phyloP scores from a whole-genome alignment of 495 filamentous ascomycete genomes.

The Parathielavia appendiculata region DNA sequence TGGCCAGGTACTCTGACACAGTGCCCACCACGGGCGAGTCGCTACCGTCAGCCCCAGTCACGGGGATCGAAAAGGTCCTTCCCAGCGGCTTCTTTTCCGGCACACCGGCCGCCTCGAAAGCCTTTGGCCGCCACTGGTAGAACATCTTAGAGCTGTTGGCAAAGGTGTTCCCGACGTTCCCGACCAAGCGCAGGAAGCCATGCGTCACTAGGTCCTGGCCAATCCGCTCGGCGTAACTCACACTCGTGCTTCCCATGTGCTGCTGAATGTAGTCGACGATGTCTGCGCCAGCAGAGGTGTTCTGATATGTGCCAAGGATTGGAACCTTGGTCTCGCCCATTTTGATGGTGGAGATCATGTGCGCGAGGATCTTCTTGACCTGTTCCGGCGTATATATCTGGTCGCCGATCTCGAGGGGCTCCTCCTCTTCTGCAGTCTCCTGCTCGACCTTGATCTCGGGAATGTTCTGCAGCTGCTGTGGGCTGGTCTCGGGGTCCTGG shows the following conservation, averaged over 20 bases:
- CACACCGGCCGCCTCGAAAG: constrained; percentile 79
- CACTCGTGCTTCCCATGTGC: constrained; percentile 71
- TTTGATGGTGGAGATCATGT: constrained; percentile 83
- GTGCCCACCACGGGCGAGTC: constrained; percentile 72
- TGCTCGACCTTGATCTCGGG: constrained; percentile 57
- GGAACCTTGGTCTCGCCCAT: constrained; percentile 89
- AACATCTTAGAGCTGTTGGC: constrained; percentile 95
- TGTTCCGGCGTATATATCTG: constrained; percentile 75
- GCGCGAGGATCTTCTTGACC: constrained; percentile 78
- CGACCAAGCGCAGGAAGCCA: constrained; percentile 85
- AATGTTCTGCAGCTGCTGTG: constrained; percentile 44
- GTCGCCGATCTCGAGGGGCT: constrained; percentile 87
- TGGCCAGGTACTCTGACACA: constrained; percentile 79
- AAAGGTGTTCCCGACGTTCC: constrained; percentile 91
- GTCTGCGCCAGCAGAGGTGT: constrained; percentile 82
- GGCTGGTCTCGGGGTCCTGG: constrained; percentile 64
- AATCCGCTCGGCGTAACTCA: constrained; percentile 86
- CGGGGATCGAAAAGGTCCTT: constrained; percentile 62
- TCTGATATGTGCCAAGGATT: constrained; percentile 90
- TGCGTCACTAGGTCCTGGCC: constrained; percentile 86
- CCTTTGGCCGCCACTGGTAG: constrained; percentile 94
- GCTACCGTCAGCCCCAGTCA: constrained; percentile 46
- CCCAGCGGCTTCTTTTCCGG: constrained; percentile 76
- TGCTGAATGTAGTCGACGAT: constrained; percentile 93
- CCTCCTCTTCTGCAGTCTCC: constrained; percentile 54